A percentile compares a stretch with the other conserved stretches of the same genome.
phyloP scores from a whole-genome alignment of 352 stramenopile genomes.

The Phytophthora idaei region DNA sequence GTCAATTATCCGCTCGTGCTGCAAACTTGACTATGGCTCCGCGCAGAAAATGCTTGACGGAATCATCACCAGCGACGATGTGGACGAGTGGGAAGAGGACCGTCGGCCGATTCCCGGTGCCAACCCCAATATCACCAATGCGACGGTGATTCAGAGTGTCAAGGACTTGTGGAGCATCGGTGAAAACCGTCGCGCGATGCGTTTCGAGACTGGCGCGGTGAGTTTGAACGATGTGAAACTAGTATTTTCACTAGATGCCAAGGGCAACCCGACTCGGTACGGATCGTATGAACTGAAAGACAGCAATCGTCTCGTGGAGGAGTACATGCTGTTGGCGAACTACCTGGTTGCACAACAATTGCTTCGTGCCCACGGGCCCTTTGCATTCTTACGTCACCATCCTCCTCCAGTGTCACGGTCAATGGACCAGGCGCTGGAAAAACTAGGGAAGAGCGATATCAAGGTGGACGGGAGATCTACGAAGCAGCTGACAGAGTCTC shows the following conservation, averaged over 20 bases:
- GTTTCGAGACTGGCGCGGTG: constrained; percentile 93
- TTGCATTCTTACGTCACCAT: constrained; percentile 93
- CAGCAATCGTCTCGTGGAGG: constrained; percentile 96
- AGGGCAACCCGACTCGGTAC: constrained; percentile 90
- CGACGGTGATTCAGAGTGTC: constrained; percentile 67
- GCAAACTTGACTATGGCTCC: constrained; percentile 96
- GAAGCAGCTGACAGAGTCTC: constrained; percentile 83
- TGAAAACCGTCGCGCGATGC: constrained; percentile 71
- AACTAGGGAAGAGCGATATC: constrained; percentile 63
- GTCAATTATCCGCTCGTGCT: constrained; percentile 98
- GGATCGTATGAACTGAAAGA: constrained; percentile 93
- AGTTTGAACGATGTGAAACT: constrained; percentile 94
- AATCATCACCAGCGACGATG: constrained; percentile 67
- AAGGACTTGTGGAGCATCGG: constrained; percentile 72
- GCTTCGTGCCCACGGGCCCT: constrained; percentile 83
- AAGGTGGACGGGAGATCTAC: constrained; percentile 84
- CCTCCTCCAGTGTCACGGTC: constrained; percentile 64
- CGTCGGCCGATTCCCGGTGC: constrained; percentile 49
- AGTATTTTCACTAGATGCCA: constrained; percentile 92
- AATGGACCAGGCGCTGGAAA: constrained; percentile 51
- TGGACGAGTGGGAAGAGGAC: constrained; percentile 74
- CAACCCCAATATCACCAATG: constrained; percentile 56
- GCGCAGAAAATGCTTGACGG: constrained; percentile 97
- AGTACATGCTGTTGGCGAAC: constrained; percentile 99
- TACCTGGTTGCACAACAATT: constrained; percentile 97